Base-by-base conservation (phyloP, 106 monocot genomes). In the Vanilla planifolia region DNA sequence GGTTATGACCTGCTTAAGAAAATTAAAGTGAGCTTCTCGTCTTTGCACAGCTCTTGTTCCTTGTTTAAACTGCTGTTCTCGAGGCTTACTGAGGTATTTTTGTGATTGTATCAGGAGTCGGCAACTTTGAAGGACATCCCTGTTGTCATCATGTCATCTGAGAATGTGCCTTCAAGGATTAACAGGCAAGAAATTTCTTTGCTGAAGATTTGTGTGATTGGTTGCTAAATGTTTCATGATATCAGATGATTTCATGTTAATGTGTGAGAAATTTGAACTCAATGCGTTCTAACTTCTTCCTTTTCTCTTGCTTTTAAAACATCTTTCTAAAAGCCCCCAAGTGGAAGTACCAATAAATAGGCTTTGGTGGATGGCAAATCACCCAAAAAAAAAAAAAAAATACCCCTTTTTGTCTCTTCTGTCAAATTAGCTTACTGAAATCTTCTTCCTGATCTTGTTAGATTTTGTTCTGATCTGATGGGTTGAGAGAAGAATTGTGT, bases 1-100 rank as follows among this genome's bases (percentile, higher is more conserved):
- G 84, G 84, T 2, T 84, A 84, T 72, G 84, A 84, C 57, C 67
- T 84, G 53, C 75, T 84, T 17, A 84, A 79, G 71, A 84, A 53
- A 41, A 75, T 84, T 14, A 84, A 84, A 79, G 83, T 74, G 25
- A 19, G 16, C 16, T 30, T 14, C 28, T 26, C 13, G 8, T 3
- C 14, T 15, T 28, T 20, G n/a, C 0, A 5, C 21, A 20, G 4
- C 10, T 15, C 4, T 15, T 2, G 1, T 43, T 43, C 3, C 6
- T 45, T 45, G n/a, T 45, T 19, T 45, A 16, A 45, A 17, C 6
- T 16, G 20, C 1, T 22, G 24, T 50, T 50, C 26, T 11, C 11
- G 26, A 50, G 24, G 24, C 26, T 26, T 26, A 26, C 26, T 22
- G 50, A 50, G 50, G 22, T n/a, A n/a, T n/a, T n/a, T n/a, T n/a